phyloP scores from a whole-genome alignment of 495 filamentous ascomycete species.

The Lepidopterella palustris region DNA sequence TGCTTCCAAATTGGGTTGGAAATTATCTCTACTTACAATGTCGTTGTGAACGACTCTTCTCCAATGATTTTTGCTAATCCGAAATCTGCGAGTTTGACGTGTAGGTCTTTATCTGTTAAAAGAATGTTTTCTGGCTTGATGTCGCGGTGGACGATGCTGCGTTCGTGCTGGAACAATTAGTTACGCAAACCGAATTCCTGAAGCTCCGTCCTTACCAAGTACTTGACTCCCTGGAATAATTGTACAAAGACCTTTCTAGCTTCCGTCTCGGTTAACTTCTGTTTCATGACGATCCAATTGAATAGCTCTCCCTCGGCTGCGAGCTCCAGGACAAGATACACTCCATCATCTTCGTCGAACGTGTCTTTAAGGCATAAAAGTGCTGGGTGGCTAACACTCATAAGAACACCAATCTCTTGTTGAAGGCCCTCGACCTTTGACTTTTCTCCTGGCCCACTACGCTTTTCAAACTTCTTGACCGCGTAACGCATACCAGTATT shows the following conservation, averaged over 20 bases:
- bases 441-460: conserved; percentile 66
- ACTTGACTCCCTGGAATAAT: conserved; percentile 88
- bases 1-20: not conserved
- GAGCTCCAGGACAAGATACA: conserved; percentile 89
- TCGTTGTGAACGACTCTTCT: conserved; percentile 96
- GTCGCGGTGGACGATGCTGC: conserved; percentile 94
- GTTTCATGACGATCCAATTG: conserved; percentile 82
- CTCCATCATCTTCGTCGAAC: conserved; percentile 83
- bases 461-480: conserved; percentile 89
- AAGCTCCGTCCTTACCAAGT: conserved; percentile 58
- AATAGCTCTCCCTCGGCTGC: conserved; percentile 92
- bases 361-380: conserved; percentile 91
- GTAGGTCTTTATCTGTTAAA: conserved; percentile 71
- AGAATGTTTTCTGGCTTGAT: conserved; percentile 99
- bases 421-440: conserved; percentile 79
- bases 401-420: conserved; percentile 92
- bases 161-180: conserved; percentile 66
- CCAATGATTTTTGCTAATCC: conserved; percentile 98
- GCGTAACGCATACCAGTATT: conserved; percentile 76
- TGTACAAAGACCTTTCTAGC: conserved; percentile 82
- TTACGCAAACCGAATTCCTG: not conserved
- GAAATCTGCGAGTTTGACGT: conserved; percentile 93
- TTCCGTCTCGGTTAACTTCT: conserved; percentile 79
- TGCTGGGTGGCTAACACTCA: conserved; percentile 94
- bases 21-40: conserved; percentile 50